A percentile compares a stretch with the other conserved stretches of the same genome.
phyloP scores from a whole-genome alignment of 78 protist species.

The Planoprotostelium fungivorum region DNA sequence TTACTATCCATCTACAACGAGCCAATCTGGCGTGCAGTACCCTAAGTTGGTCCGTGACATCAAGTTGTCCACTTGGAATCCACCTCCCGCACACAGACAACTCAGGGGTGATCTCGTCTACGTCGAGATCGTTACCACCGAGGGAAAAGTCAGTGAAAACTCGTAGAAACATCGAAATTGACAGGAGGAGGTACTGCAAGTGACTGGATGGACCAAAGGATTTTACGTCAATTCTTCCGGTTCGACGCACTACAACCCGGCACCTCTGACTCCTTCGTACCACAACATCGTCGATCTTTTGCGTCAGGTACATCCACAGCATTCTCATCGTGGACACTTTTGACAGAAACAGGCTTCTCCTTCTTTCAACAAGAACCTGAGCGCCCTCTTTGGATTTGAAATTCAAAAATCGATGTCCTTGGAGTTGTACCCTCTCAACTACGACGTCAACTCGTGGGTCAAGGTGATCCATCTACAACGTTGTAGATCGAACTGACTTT shows the following conservation, averaged over 20 bases:
- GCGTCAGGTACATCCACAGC: conserved; percentile 5
- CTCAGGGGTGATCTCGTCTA: conserved; percentile 61
- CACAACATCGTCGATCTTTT: conserved; percentile 33
- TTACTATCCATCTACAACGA: conserved; percentile 17
- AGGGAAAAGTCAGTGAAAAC: conserved; percentile 5
- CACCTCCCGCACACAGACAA: conserved; percentile 56
- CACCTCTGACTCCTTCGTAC: neutral
- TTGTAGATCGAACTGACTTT: no score
- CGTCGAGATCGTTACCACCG: conserved; percentile 45
- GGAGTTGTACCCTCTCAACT: conserved; percentile 17
- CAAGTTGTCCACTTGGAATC: conserved; percentile 50
- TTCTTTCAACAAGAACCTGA: neutral
- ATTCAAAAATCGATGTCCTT: neutral
- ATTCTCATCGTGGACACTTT: neutral
- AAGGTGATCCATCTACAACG: neutral
- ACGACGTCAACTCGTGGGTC: conserved; percentile 24
- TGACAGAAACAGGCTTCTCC: conserved; percentile 2
- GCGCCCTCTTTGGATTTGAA: neutral
- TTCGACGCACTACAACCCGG: conserved; percentile 21
- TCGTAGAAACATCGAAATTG: neutral
- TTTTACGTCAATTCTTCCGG: conserved; percentile 51
- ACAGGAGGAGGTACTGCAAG: neutral
- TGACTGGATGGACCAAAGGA: conserved; percentile 43
- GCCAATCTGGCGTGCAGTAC: neutral
- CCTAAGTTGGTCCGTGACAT: conserved; percentile 14